phyloP scores from a whole-genome alignment of 805 yeast genomes.

The Candida sithepensis region DNA sequence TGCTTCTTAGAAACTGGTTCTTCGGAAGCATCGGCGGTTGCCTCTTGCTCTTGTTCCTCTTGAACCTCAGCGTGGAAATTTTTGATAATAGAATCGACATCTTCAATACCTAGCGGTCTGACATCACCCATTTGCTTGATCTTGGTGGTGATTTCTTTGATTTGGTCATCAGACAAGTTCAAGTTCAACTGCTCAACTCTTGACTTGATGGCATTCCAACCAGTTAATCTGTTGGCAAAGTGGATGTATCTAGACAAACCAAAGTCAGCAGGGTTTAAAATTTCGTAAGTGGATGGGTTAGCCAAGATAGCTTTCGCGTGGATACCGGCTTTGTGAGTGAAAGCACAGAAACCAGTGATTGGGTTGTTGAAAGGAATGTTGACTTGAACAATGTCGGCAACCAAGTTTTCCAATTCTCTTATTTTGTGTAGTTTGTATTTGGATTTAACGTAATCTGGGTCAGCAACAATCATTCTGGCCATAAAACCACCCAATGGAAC shows the following conservation, averaged over 20 bases:
- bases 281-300: slow-evolving; percentile 61
- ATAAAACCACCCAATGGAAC: slow-evolving; percentile 59
- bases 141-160: slow-evolving; percentile 52
- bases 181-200: slow-evolving; percentile 59
- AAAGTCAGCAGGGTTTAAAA: slow-evolving; percentile 53
- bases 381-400: slow-evolving; percentile 57
- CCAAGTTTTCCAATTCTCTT: slow-evolving; percentile 55
- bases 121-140: slow-evolving; percentile 58
- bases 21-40: not conserved
- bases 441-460: slow-evolving; percentile 54
- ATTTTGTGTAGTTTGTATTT: slow-evolving; percentile 54
- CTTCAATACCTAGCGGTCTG: slow-evolving; percentile 56
- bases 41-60: slow-evolving; percentile 18
- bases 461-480: slow-evolving; percentile 63
- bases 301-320: slow-evolving; percentile 62
- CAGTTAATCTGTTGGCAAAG: slow-evolving; percentile 58
- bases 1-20: slow-evolving; percentile 36
- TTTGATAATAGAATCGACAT: slow-evolving; percentile 57
- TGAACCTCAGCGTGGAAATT: slow-evolving; percentile 45
- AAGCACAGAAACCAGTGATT: slow-evolving; percentile 62
- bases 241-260: slow-evolving; percentile 61
- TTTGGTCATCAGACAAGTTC: slow-evolving; percentile 52
- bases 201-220: slow-evolving; percentile 61
- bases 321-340: slow-evolving; percentile 62
- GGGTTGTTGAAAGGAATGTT: slow-evolving; percentile 62